Base-by-base conservation (phyloP, 352 stramenopile species). In the Phytophthora aleatoria region DNA sequence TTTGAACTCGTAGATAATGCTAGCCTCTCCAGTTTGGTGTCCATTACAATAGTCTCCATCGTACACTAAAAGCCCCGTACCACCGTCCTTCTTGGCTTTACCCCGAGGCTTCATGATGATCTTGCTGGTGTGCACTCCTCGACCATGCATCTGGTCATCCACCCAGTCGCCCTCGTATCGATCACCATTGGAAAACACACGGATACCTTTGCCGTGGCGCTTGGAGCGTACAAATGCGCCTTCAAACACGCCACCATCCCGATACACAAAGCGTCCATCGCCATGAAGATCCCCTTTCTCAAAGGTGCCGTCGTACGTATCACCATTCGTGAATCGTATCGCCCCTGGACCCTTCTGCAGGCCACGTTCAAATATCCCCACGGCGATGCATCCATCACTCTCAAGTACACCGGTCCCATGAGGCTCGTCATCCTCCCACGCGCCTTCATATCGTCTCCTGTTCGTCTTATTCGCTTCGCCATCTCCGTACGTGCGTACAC, bases 261-360 rank as follows among this genome's bases (percentile, higher is more conserved):
- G 53, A 52, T 82, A 89, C 35, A 64, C 57, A 28, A 72, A 79
- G 11, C 47, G 66, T 5, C 85, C 85, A 35, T 72, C 52, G n/a
- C 81, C 85, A 16, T 87, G 58, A 9, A 85, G 71, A 41, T 78
- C 52, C 1, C 85, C 81, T 6, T 71, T 64, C 5, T 57, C 33
- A 27, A 92, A 90, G 9, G 71, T 49, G 3, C 87, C 87, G 50
- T 94, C 83, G 61, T 94, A 95, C 26, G 71, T 68, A 57, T 94
- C 85, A 1, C 87, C 85, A 43, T 85, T 90, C 11, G 73, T 61
- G 35, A 81, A 91, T 16, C 62, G 79, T 53, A 87, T 77, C 7
- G 68, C 70, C 0, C 85, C 83, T 27, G 90, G 76, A 36, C 85
- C 85, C 28, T 74, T 70, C 53, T 85, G 81, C n/a, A 72, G 47